Base-by-base conservation (phyloP, 2,329 filamentous ascomycete genomes). In the Penicillium carneum region DNA sequence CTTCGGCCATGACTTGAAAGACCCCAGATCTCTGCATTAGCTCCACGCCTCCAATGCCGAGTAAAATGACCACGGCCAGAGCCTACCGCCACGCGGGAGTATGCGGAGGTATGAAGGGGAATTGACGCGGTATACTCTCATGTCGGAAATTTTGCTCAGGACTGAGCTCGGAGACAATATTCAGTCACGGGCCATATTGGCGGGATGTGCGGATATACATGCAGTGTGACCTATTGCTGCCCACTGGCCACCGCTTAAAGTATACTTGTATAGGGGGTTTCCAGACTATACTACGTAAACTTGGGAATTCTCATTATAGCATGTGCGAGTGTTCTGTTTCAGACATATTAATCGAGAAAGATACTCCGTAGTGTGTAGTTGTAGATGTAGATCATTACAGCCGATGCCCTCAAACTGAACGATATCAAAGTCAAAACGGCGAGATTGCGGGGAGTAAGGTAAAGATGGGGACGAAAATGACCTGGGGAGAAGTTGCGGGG, bases 21-120 rank as follows among this genome's bases (percentile, higher is more conserved):
- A 20, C 20, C 26, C 36, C 11, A 16, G 36, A 61, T 61, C 33
- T 26, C 48, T 29, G 42, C 47, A 49, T 57, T 51, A 62, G 48
- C 54, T 53, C 36, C 8, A 39, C 10, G 34, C 20, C 48, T 50
- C 16, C 20, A n/a, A 38, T 50, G 12, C 20, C 14, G 18, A 5
- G 12, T n/a, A 29, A 31, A 50, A 50, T 12, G 34, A 38, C 16
- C 33, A 38, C 14, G 9, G 16, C 29, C 23, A 53, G 38, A 53
- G 26, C 26, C 18, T 33, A 42, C 41, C 34, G 34, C 49, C 51
- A 43, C 18, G 29, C 39, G 51, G 31, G 39, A 38, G 20, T 33
- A 50, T 36, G 18, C 41, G 46, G 45, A 29, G n/a, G 16, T n/a
- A n/a, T 16, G 18, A n/a, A 41, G 29, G 29, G 11, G 18, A 23